phyloP scores from a whole-genome alignment of 2,329 filamentous ascomycete genomes.

The Apiospora marii region DNA sequence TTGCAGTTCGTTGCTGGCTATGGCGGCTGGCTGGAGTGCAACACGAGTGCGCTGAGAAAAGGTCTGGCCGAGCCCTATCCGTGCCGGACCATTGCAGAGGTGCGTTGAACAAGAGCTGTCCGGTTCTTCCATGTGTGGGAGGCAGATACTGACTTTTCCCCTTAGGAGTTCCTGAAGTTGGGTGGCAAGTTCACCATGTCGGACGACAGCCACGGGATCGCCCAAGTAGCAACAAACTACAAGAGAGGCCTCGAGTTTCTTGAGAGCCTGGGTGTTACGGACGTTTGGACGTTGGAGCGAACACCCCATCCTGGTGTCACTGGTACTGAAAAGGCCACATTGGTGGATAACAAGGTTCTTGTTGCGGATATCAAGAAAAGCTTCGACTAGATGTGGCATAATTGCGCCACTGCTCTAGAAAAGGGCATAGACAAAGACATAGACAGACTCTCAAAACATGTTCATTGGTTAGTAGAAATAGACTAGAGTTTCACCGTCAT shows the following conservation, averaged over 20 bases:
- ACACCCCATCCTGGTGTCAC: slow-evolving; percentile 39
- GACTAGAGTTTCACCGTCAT: not conserved
- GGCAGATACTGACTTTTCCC: slow-evolving; percentile 24
- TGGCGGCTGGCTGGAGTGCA: slow-evolving; percentile 87
- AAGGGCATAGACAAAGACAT: not conserved
- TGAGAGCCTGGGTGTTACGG: slow-evolving; percentile 67
- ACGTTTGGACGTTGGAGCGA: slow-evolving; percentile 66
- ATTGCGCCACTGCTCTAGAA: not conserved
- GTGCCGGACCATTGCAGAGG: slow-evolving; percentile 77
- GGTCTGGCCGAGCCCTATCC: slow-evolving; percentile 93
- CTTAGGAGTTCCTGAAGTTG: slow-evolving; percentile 72
- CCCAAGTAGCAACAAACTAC: slow-evolving; percentile 90
- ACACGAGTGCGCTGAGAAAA: slow-evolving; percentile 87
- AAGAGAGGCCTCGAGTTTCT: slow-evolving; percentile 73
- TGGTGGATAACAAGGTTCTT: slow-evolving; percentile 54
- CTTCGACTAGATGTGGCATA: not conserved
- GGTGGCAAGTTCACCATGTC: slow-evolving; percentile 88
- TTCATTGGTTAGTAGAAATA: not conserved
- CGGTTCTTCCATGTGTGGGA: not conserved
- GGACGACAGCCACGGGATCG: slow-evolving; percentile 91
- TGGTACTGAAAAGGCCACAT: slow-evolving; percentile 42
- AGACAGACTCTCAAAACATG: not conserved
- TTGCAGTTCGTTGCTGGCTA: slow-evolving; percentile 74
- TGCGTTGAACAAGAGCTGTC: slow-evolving; percentile 47
- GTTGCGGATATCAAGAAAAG: slow-evolving; percentile 36